A percentile compares a stretch with the other conserved stretches of the same genome.
Conservation (phyloP, 768 basidiomycete genomes). For the Pleurotus tuber-regium region DNA sequence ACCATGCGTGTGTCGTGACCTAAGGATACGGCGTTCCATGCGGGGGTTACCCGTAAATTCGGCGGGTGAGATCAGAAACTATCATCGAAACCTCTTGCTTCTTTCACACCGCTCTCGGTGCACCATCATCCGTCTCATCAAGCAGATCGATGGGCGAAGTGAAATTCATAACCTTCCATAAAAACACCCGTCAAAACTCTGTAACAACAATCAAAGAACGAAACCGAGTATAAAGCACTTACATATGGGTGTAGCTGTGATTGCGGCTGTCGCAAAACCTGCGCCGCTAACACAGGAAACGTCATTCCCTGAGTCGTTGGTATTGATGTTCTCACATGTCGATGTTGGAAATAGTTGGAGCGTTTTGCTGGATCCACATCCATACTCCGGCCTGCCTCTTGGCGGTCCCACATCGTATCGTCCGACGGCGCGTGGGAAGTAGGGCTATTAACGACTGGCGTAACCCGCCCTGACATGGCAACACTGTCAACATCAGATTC, state of each 20-base stretch:
- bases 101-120: background rate
- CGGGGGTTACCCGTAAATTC: no score
- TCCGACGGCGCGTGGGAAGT: conserved; percentile 27
- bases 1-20: no score
- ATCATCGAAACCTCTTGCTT: no score
- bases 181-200: no score
- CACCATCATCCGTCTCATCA: conserved; percentile 1
- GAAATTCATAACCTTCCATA: conserved; percentile 42
- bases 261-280: conserved; percentile 7
- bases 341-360: conserved; percentile 16
- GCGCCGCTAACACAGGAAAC: conserved; percentile 9
- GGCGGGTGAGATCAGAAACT: no score
- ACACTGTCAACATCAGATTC: conserved; percentile 35
- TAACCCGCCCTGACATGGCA: conserved; percentile 23
- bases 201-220: no score
- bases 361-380: conserved; percentile 16
- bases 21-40: no score
- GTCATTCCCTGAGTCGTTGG: conserved; percentile 17
- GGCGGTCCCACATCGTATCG: conserved; percentile 29
- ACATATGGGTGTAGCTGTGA: conserved; percentile 43
- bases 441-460: conserved; percentile 16
- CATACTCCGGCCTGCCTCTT: conserved; percentile 13
- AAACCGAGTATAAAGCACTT: conserved; percentile 13
- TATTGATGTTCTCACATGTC: conserved; percentile 10
- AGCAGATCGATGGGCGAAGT: conserved; percentile 38